Evolutionary conservation across 75 land plant species (phyloP), one percentile per base, ranked within the genome.

Genomic region (Picea glauca): DNA sequence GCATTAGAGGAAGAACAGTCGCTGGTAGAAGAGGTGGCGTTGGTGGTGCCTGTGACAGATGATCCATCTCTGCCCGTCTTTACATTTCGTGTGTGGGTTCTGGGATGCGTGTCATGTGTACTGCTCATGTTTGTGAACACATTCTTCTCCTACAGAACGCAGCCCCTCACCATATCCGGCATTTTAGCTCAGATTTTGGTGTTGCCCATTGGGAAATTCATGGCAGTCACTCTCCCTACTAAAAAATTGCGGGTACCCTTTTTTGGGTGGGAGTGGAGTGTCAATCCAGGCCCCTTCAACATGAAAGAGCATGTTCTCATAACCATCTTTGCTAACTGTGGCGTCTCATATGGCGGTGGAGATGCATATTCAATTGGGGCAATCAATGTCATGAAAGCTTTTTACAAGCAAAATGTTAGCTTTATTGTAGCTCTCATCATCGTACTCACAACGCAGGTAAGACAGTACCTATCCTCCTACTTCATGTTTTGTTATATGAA

Each of bases 251-350:
- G 56, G 18, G 77, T 83, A 14, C 83, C 80, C 38, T 30, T 88
- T 17, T 76, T 84, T 3, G 82, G 85, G 4, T 90, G 84, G 86
- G 70, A 79, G 14, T 94, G 85, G 57, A 82, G 81, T 35, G 77
- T 94, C 66, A 94, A 94, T 76, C 96, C 96, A 5, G 96, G 96
- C 13, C 94, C 96, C 13, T 94, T 94, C 77, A 92, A 90, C 66
- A 85, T 92, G 23, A 94, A 94, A 87, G 96, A 94, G 87, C 96
- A 94, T 75, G 96, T 92, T 0, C 88, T 94, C 65, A 87, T 94
- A 82, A 92, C 96, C 35, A 81, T 94, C 12, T 88, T 94, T 60
- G 97, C 96, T 20, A 88, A 85, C 56, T 83, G 85, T 68, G 96
- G 94, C 1, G 88, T 88, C 20, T 76, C 87, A 5, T 67, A 15